phyloP scores from a whole-genome alignment of 345 rosid genomes.

The Melaleuca alternifolia region DNA sequence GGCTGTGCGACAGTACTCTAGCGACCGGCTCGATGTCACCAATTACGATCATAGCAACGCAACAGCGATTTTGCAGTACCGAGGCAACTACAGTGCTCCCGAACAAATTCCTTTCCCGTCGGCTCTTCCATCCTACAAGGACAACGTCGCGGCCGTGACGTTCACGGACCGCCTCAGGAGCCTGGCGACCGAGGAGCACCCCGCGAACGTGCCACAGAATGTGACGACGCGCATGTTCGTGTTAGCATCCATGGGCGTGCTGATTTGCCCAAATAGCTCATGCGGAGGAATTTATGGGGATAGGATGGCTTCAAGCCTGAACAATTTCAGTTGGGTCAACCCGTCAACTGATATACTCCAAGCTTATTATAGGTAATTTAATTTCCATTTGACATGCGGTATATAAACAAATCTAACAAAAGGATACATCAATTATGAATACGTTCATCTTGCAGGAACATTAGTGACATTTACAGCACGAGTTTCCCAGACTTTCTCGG shows the following conservation, averaged over 20 bases:
- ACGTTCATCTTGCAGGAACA: neutral
- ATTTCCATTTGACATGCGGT: neutral
- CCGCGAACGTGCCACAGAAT: neutral
- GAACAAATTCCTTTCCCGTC: neutral
- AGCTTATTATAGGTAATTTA: slow-evolving; percentile 6
- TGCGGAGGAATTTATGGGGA: neutral
- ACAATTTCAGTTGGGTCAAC: slow-evolving; percentile 1
- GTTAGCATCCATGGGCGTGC: neutral
- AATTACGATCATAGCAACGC: slow-evolving; percentile 1
- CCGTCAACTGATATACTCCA: slow-evolving; percentile 3
- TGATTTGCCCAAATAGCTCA: neutral
- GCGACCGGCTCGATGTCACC: neutral
- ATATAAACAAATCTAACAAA: neutral
- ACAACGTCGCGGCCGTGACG: neutral
- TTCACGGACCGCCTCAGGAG: neutral
- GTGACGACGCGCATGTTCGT: neutral
- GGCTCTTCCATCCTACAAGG: neutral
- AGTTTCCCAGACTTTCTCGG: neutral
- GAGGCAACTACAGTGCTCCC: neutral
- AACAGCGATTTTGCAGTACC: slow-evolving; percentile 6
- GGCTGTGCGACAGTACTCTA: neutral
- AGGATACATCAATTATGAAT: neutral
- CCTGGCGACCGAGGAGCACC: neutral
- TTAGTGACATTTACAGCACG: neutral
- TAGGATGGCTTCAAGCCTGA: slow-evolving; percentile 2